These are phyloP conservation scores for Paramecium pentaurelia DNA, from an alignment of 73 alveolate genomes.

Conservation along the genomic window DNA sequence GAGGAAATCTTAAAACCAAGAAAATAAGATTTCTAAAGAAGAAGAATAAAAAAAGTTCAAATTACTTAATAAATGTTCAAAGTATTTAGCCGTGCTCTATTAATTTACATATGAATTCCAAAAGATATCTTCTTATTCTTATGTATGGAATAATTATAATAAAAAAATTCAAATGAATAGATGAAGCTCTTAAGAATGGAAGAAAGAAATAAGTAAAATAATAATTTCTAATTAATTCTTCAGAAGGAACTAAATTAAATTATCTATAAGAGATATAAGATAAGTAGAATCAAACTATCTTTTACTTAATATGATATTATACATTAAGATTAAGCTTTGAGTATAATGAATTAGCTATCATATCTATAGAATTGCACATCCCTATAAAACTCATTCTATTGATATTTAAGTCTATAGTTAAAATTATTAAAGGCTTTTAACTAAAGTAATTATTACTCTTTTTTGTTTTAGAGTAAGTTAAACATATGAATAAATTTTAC, in stretches of 20 bases:
- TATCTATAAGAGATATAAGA: neutral
- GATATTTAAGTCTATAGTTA: neutral
- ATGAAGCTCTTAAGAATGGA: neutral
- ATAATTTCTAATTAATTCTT: neutral
- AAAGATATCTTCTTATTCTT: neutral
- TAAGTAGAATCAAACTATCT: neutral
- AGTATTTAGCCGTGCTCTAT: neutral
- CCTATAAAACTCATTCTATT: neutral
- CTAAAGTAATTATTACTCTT: neutral
- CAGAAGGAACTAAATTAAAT: neutral
- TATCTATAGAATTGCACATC: too few relatives aligned
- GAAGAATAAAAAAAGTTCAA: neutral
- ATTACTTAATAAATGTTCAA: neutral
- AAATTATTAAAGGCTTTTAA: neutral
- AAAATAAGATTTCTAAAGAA: neutral
- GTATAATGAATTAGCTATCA: neutral
- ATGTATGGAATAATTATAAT: neutral
- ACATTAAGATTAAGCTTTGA: neutral
- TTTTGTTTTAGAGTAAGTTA: neutral
- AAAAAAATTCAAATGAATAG: neutral
- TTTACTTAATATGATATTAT: neutral
- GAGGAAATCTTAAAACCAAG: neutral
- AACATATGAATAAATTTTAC: neutral
- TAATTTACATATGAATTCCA: neutral
- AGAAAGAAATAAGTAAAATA: neutral